These are phyloP conservation scores for Lipomyces yamadae DNA, from an alignment of 805 yeast genomes.

Conservation along the genomic window DNA sequence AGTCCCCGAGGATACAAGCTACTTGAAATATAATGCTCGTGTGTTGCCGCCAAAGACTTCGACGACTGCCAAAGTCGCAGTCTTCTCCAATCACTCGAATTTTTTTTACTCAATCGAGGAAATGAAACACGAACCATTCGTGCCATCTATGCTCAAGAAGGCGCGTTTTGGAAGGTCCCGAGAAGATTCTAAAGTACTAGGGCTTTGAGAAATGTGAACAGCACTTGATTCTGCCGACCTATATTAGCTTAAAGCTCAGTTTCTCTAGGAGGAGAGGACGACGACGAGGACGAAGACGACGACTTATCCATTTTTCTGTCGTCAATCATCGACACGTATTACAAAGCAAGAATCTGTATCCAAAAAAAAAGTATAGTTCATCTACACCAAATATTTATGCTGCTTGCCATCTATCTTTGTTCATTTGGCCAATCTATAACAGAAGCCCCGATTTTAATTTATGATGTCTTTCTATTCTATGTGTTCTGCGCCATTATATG, in stretches of 20 bases:
- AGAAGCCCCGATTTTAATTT: not conserved
- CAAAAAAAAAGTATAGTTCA: not conserved
- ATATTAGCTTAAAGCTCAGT: too few relatives aligned
- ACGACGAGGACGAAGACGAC: too few relatives aligned
- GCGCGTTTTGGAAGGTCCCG: slow-evolving; percentile 68
- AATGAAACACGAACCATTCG: slow-evolving; percentile 76
- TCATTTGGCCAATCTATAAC: not conserved
- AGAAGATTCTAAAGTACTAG: slow-evolving; percentile 66
- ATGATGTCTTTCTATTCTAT: not conserved
- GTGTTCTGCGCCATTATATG: slow-evolving; percentile 75
- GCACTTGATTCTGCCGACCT: slow-evolving; percentile 51
- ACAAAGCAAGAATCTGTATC: not conserved
- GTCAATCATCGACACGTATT: too few relatives aligned
- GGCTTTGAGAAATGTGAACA: slow-evolving; percentile 63
- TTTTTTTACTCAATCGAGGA: slow-evolving; percentile 74
- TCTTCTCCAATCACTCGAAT: slow-evolving; percentile 76
- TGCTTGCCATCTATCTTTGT: not conserved
- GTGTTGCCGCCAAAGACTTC: slow-evolving; percentile 72
- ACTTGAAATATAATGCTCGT: slow-evolving; percentile 64
- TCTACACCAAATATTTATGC: not conserved
- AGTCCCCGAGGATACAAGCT: slow-evolving; percentile 52
- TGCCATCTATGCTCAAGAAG: slow-evolving; percentile 67
- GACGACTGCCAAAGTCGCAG: slow-evolving; percentile 65
- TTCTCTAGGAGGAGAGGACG: too few relatives aligned
- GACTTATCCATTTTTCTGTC: too few relatives aligned